Evolutionary conservation across 331 rosid genomes (phyloP).

Genomic region (Acacia concinna): DNA sequence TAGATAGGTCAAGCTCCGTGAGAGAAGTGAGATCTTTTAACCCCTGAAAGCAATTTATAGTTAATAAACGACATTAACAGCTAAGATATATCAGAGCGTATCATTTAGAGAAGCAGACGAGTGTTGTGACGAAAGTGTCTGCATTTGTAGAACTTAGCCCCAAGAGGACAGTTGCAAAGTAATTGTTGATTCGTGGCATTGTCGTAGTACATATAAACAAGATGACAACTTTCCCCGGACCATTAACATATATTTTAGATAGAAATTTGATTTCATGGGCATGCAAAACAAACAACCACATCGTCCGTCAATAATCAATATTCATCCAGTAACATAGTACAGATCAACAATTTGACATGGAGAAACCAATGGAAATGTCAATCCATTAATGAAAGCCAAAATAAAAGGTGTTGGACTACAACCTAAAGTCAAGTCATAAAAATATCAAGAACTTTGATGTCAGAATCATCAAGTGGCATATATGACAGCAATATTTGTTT

Average conservation of each 20-base stretch:
- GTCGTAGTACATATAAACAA: no score
- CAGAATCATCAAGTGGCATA: conserved; percentile 15
- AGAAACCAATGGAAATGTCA: conserved; percentile 17
- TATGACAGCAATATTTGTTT: conserved; percentile 22
- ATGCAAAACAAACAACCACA: background rate
- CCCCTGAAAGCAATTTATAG: conserved; percentile 53
- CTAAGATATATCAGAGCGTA: background rate
- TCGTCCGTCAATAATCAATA: background rate
- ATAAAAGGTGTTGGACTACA: conserved; percentile 8
- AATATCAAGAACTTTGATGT: conserved; percentile 5
- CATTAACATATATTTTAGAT: no score
- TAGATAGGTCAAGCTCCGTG: conserved; percentile 74
- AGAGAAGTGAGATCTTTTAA: conserved; percentile 66
- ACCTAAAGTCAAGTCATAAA: conserved; percentile 11
- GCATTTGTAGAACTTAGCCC: conserved; percentile 7
- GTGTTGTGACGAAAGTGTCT: conserved; percentile 19
- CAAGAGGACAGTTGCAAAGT: conserved; percentile 10
- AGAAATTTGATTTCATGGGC: background rate
- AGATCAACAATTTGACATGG: background rate
- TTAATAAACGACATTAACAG: conserved; percentile 22
- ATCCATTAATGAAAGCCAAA: background rate
- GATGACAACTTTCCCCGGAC: no score
- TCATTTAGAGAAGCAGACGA: conserved; percentile 15
- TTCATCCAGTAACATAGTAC: conserved; percentile 17
- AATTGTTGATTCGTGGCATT: conserved; percentile 6